Percentiles rank a stretch among this genome's conserved stretches.
phyloP scores from a whole-genome alignment of 257 asterid species.

The Jasminum sambac region DNA sequence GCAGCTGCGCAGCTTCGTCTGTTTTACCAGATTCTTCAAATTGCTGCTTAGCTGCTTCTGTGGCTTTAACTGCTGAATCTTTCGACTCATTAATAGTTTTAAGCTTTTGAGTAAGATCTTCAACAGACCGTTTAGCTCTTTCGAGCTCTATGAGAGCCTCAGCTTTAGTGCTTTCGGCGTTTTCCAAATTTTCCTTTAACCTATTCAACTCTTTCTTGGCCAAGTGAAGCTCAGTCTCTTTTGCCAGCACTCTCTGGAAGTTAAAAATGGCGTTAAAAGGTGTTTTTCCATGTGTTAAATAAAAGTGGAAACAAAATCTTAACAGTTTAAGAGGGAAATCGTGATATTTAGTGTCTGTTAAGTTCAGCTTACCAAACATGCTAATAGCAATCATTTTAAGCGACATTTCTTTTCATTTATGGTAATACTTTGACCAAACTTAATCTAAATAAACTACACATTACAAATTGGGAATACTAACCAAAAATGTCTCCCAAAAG shows the following conservation, averaged over 20 bases:
- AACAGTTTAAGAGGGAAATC: not conserved
- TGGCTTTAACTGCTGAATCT: slow-evolving; percentile 54
- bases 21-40: slow-evolving; percentile 48
- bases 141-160: slow-evolving; percentile 85
- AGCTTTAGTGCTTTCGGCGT: slow-evolving; percentile 72
- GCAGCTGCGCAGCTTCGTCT: slow-evolving; percentile 44
- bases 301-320: not conserved
- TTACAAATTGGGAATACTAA: not conserved
- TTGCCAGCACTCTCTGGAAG: slow-evolving; percentile 72
- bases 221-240: slow-evolving; percentile 82
- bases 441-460: not conserved
- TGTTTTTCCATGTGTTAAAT: not conserved
- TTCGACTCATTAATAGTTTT: slow-evolving; percentile 53
- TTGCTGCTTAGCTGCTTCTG: slow-evolving; percentile 61
- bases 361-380: not conserved
- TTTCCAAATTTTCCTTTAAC: slow-evolving; percentile 68
- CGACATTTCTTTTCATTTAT: not conserved
- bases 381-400: not conserved
- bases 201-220: slow-evolving; percentile 73
- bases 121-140: slow-evolving; percentile 61
- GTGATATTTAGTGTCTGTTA: not conserved
- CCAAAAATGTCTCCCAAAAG: not conserved
- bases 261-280: not conserved
- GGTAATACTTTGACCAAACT: not conserved
- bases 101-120: slow-evolving; percentile 60